A percentile compares a stretch with the other conserved stretches of the same genome.
These are phyloP conservation scores for Cadophora gregata DNA, from an alignment of 2,329 filamentous ascomycete species.

Conservation along the genomic window DNA sequence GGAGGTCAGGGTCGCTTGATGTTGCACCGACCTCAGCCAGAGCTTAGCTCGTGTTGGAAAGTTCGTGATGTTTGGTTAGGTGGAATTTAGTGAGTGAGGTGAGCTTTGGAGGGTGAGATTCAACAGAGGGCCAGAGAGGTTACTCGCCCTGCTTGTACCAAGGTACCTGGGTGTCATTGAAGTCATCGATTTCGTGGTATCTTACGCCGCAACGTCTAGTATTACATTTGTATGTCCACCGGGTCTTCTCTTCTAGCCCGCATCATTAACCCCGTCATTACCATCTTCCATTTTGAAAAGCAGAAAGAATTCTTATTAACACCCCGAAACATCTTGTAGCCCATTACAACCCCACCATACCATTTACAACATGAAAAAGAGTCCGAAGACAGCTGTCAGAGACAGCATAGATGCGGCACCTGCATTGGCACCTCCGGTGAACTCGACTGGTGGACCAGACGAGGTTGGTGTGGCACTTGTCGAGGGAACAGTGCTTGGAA, in stretches of 20 bases:
- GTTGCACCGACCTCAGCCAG: neutral
- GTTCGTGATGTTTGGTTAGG: neutral
- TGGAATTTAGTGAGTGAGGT: neutral
- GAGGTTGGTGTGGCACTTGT: neutral
- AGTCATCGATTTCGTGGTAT: constrained; percentile 9
- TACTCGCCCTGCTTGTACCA: too few relatives aligned
- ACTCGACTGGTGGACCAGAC: constrained; percentile 1
- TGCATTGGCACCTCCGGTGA: constrained; percentile 9
- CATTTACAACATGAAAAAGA: constrained; percentile 21
- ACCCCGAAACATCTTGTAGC: neutral
- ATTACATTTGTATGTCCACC: constrained; percentile 1
- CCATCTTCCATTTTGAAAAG: constrained; percentile 2
- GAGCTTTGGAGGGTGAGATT: neutral
- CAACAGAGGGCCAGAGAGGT: too few relatives aligned
- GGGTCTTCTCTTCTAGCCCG: neutral
- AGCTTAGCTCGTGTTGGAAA: neutral
- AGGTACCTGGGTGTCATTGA: neutral
- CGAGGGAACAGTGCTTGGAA: neutral
- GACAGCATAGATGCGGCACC: constrained; percentile 14
- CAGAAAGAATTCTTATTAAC: constrained; percentile 9
- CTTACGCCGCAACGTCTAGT: constrained; percentile 4
- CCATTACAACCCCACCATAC: neutral
- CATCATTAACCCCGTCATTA: neutral
- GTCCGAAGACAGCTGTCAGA: constrained; percentile 17
- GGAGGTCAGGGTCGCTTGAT: neutral